These are phyloP conservation scores for Starmera pachycereana DNA, from an alignment of 805 yeast genomes.

Conservation along the genomic window DNA sequence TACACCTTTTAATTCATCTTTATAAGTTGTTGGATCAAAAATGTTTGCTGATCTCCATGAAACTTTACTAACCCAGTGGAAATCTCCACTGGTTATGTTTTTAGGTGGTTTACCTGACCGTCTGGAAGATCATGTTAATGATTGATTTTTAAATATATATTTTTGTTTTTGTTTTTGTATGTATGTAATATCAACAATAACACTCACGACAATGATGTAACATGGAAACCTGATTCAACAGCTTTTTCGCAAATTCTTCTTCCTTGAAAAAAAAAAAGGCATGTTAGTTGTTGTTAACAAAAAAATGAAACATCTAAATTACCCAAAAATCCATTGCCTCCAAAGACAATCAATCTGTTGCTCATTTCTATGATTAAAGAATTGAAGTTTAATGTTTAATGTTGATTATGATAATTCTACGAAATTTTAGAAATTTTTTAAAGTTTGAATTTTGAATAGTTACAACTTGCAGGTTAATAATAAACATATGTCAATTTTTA, in stretches of 20 bases:
- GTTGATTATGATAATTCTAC: no score
- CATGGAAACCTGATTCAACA: constrained; percentile 48
- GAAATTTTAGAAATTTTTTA: no score
- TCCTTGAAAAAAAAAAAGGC: constrained; percentile 26
- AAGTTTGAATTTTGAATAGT: no score
- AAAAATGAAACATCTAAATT: constrained; percentile 5
- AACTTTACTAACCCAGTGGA: constrained; percentile 45
- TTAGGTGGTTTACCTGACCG: constrained; percentile 47
- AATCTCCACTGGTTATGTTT: constrained; percentile 18
- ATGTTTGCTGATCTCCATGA: constrained; percentile 61
- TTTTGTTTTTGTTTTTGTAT: background rate
- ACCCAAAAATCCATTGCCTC: constrained; percentile 80
- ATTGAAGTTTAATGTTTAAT: constrained; percentile 1
- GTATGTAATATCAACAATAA: background rate
- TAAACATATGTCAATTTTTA: no score
- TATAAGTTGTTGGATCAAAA: constrained; percentile 52
- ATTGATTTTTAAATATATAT: background rate
- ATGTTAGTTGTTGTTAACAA: background rate
- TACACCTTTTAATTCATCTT: constrained; percentile 33
- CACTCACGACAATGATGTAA: constrained; percentile 49
- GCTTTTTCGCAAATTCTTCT: constrained; percentile 62
- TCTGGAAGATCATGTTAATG: constrained; percentile 7
- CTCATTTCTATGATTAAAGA: background rate
- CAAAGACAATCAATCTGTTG: constrained; percentile 54
- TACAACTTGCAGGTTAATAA: no score